Base-by-base conservation (phyloP, 257 asterid genomes). In the Apocynum venetum region DNA sequence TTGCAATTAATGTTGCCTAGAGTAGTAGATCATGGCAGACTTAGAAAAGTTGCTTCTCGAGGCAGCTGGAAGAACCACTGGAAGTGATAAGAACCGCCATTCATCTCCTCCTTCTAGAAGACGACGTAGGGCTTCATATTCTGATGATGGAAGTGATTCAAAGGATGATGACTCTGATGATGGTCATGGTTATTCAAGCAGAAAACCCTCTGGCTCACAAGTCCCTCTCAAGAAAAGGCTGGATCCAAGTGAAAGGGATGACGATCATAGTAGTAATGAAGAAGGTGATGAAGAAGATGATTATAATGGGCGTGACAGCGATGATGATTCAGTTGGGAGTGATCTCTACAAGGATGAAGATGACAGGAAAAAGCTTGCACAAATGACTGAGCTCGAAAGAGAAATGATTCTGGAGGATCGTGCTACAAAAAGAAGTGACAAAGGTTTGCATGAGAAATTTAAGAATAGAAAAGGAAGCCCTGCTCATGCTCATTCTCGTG, bases 321-420 rank as follows among this genome's bases (percentile, higher is more conserved):
- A 95, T 79, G 96, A 89, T 59, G 98, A 93, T 83, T 93, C 98
- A 61, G 89, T 95, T 70, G 99, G 98, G 81, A 95, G 99, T 81
- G 99, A 95, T 82, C 90, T 95, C 69, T 95, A 91, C 87, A 93
- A 91, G 88, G 90, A 87, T 72, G 98, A 95, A 76, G 91, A 91
- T 78, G 99, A 95, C 80, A 79, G 99, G 67, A 90, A 87, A 80
- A 88, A 93, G 79, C 97, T 95, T 84, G 89, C 97, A 7, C 88
- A 89, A 82, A 94, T 95, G 82, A 84, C 97, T 1, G 99, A 95
- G 87, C 92, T 95, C 65, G 86, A 95, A 63, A 90, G 99, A 59
- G 98, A 95, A 71, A 86, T 92, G 96, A 95, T 93, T 65, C 85
- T 95, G 43, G 93, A 93, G 76, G 87, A 85, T 44, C 99, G 99